Conservation (phyloP, 73 alveolate genomes). For the Paramecium tetraurelia region DNA sequence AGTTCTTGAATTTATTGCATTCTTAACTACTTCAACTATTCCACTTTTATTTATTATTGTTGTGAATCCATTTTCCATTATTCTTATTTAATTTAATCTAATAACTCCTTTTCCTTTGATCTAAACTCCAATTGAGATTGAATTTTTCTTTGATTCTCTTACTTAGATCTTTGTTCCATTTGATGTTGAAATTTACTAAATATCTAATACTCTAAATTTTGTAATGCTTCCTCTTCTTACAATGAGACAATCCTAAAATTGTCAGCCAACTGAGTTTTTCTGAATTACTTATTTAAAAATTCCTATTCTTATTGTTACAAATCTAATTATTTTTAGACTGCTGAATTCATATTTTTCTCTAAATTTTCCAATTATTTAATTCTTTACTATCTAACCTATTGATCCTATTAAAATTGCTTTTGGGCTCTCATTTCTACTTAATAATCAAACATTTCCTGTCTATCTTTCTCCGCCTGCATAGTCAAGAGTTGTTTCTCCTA, state of each 20-base stretch:
- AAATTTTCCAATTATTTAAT: background rate
- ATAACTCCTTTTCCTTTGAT: background rate
- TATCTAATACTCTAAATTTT: conserved; percentile 13
- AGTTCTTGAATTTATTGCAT: background rate
- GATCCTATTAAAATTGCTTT: background rate
- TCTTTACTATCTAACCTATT: background rate
- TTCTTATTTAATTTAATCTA: conserved; percentile 15
- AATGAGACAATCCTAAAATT: background rate
- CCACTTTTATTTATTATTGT: background rate
- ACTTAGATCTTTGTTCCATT: background rate
- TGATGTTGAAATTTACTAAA: background rate
- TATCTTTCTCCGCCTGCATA: background rate
- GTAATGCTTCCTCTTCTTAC: conserved; percentile 18
- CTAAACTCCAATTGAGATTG: background rate
- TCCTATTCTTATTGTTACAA: background rate
- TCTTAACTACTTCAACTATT: background rate
- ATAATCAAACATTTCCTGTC: conserved; percentile 41
- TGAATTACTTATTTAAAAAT: conserved; percentile 17
- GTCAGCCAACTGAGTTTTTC: conserved; percentile 24
- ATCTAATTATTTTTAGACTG: conserved; percentile 7
- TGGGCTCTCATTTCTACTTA: conserved; percentile 43
- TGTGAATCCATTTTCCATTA: conserved; percentile 39
- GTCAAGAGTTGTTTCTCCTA: background rate
- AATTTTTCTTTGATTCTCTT: conserved; percentile 27
- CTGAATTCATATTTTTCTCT: background rate